Evolutionary conservation across 2,329 filamentous ascomycete species (phyloP).

Genomic region (Beauveria caledonica): DNA sequence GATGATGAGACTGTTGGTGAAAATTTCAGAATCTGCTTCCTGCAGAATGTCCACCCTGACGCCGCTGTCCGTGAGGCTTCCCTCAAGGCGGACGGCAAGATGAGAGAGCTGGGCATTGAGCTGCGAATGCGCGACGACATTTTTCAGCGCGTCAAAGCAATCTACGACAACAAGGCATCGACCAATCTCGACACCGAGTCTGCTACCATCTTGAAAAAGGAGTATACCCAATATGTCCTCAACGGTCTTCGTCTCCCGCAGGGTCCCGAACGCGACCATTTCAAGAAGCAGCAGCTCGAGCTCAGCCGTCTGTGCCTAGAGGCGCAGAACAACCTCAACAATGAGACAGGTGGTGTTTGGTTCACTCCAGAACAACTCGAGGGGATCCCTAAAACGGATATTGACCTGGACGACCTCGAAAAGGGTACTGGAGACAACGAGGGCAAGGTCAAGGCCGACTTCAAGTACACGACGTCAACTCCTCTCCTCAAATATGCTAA

Average conservation of each 20-base stretch:
- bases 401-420: constrained; percentile 54
- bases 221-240: constrained; percentile 67
- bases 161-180: constrained; percentile 44
- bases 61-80: constrained; percentile 64
- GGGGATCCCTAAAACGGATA: constrained; percentile 64
- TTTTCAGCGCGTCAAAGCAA: constrained; percentile 56
- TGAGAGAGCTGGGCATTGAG: constrained; percentile 72
- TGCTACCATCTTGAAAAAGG: constrained; percentile 65
- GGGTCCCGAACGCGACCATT: constrained; percentile 63
- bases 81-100: constrained; percentile 65
- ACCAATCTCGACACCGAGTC: constrained; percentile 58
- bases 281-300: constrained; percentile 80
- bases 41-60: constrained; percentile 67
- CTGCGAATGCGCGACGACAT: constrained; percentile 75
- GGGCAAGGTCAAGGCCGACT: constrained; percentile 65
- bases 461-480: constrained; percentile 79
- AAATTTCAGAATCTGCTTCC: constrained; percentile 65
- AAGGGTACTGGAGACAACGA: constrained; percentile 66
- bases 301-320: constrained; percentile 65
- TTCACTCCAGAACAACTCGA: constrained; percentile 65
- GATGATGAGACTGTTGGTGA: constrained; percentile 57
- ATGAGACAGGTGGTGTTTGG: constrained; percentile 76
- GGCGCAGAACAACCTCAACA: constrained; percentile 74
- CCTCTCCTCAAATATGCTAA: constrained; percentile 70
- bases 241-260: constrained; percentile 67